Base-by-base conservation (phyloP, 2,329 filamentous ascomycete species). In the Clarireedia homoeocarpa region DNA sequence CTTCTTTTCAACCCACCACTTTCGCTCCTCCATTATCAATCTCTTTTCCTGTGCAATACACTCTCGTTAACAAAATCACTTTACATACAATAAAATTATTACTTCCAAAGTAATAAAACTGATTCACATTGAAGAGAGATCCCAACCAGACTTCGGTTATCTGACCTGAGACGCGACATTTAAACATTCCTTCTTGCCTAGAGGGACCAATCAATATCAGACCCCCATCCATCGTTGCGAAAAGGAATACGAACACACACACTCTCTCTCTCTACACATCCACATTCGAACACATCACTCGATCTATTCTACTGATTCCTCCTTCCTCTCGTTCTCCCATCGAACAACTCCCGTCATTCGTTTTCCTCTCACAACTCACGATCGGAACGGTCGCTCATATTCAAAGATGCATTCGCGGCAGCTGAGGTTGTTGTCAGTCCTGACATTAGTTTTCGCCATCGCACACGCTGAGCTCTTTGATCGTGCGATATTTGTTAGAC, bases 401-500 rank as follows among this genome's bases (percentile, higher is more conserved):
- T 44, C 40, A 44, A 49, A 27, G 6, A 54, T 54, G 52, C 42
- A 49, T 54, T 42, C 52, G 17, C 45, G 38, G 36, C 27, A 46
- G 26, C 17, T 54, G 14, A 54, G 6, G 27, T 42, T 54, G 17
- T 34, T 49, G 24, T 54, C 52, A 36, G 9, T 54, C 34, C 36
- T 54, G 52, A 17, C 45, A 42, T 34, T 66, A 36, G 44, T 63
- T 45, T 36, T 65, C 51, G 57, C 63, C 53, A 30, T 66, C 52
- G 46, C 62, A 17, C 63, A 67, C 46, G 65, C 65, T 6, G 54
- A 26, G 12, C 62, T 57, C 58, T 48, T 65, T 49, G 59, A 64
- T 39, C 53, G 46, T 15, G 57, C 57, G 17, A 27, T 63, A 39
- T 55, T 61, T 46, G 59, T 42, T 26, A 53, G 59, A 39, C 46